These are phyloP conservation scores for Apophysomyces sp. DNA, from an alignment of 371 early-diverging fungal species.

Conservation along the genomic window DNA sequence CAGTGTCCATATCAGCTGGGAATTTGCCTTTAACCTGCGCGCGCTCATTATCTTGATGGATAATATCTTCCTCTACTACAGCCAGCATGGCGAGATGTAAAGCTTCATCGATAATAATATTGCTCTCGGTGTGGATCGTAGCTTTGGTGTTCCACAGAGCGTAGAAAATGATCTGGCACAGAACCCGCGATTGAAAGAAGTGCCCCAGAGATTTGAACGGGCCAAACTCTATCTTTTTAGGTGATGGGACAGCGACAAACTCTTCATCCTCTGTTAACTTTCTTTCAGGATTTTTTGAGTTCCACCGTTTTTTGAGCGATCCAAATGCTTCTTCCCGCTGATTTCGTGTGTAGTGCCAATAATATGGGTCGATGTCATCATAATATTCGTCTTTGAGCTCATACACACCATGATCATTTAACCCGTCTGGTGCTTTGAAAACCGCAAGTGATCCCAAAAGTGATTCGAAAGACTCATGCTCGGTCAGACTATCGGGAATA, in stretches of 20 bases:
- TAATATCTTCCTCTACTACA: constrained; percentile 64
- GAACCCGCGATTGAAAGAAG: constrained; percentile 65
- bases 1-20: constrained; percentile 14
- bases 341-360: constrained; percentile 88
- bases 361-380: constrained; percentile 89
- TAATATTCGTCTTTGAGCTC: constrained; percentile 84
- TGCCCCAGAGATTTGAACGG: constrained; percentile 72
- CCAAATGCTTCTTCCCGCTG: constrained; percentile 88
- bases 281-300: constrained; percentile 17
- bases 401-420: constrained; percentile 83
- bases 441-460: constrained; percentile 74
- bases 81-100: constrained; percentile 79
- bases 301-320: constrained; percentile 48
- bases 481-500: constrained; percentile 80
- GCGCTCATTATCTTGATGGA: constrained; percentile 17
- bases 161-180: constrained; percentile 76
- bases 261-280: constrained; percentile 30
- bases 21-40: constrained; percentile 23
- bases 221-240: constrained; percentile 60
- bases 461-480: constrained; percentile 74
- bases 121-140: constrained; percentile 47
- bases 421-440: constrained; percentile 81
- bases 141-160: constrained; percentile 70
- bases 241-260: constrained; percentile 57
- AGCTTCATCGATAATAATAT: constrained; percentile 72